These are phyloP conservation scores for Aspergillus transmontanensis DNA, from an alignment of 2,329 filamentous ascomycete species.

Conservation along the genomic window DNA sequence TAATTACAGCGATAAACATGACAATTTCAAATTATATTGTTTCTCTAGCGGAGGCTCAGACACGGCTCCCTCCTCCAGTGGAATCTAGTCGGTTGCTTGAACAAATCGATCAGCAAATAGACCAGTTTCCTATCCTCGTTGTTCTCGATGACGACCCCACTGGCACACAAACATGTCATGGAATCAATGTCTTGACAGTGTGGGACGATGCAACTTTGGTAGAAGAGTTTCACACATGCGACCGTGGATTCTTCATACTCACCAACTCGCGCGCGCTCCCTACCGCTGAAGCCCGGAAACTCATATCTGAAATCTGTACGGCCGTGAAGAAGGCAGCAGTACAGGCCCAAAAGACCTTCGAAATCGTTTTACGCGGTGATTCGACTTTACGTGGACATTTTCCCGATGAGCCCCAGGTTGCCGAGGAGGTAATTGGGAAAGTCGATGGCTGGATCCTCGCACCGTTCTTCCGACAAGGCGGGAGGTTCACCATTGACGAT, in stretches of 20 bases:
- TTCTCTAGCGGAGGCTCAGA: neutral
- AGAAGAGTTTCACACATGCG: neutral
- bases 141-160: neutral
- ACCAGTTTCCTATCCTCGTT: neutral
- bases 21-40: neutral
- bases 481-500: too few relatives aligned
- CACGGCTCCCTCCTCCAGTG: neutral
- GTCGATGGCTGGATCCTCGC: neutral
- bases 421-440: neutral
- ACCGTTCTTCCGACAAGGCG: neutral
- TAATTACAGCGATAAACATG: neutral
- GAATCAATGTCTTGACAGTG: neutral
- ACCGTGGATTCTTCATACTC: neutral
- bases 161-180: neutral
- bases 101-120: neutral
- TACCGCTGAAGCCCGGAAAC: too few relatives aligned
- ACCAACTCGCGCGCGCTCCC: neutral
- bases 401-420: neutral
- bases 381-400: neutral
- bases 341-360: neutral
- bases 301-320: neutral
- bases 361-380: neutral
- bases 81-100: neutral
- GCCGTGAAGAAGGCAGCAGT: neutral
- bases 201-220: neutral